Evolutionary conservation across 2,329 filamentous ascomycete species (phyloP).

Genomic region (Tolypocladium cylindrosporum): DNA sequence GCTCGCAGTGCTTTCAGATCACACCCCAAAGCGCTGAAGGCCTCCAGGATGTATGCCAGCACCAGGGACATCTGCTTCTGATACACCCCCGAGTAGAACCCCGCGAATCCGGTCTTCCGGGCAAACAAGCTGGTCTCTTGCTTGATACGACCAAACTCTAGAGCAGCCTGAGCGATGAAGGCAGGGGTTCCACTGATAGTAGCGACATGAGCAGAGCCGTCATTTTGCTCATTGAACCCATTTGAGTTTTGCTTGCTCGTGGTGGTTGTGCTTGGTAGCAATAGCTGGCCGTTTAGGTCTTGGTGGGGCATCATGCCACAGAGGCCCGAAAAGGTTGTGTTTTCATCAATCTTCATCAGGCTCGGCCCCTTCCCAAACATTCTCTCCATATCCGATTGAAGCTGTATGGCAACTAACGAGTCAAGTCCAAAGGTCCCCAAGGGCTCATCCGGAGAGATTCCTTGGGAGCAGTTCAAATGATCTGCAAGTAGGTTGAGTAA

Average conservation of each 20-base stretch:
- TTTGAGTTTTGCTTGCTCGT: neutral
- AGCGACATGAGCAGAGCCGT: neutral
- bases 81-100: neutral
- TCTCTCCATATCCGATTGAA: conserved; percentile 1
- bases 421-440: neutral
- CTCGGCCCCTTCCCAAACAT: neutral
- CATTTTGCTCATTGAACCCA: neutral
- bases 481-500: neutral
- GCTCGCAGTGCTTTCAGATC: neutral
- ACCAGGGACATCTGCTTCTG: neutral
- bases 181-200: neutral
- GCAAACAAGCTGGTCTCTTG: neutral
- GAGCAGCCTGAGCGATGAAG: neutral
- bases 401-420: neutral
- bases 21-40: neutral
- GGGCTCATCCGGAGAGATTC: neutral
- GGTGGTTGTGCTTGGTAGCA: neutral
- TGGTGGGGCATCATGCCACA: neutral
- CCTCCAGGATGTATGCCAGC: neutral
- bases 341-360: neutral
- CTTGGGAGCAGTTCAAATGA: neutral
- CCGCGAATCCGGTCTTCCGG: neutral
- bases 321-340: neutral
- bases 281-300: neutral
- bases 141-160: neutral